Conservation (phyloP, 257 asterid species). For the Solanum bukasovii region DNA sequence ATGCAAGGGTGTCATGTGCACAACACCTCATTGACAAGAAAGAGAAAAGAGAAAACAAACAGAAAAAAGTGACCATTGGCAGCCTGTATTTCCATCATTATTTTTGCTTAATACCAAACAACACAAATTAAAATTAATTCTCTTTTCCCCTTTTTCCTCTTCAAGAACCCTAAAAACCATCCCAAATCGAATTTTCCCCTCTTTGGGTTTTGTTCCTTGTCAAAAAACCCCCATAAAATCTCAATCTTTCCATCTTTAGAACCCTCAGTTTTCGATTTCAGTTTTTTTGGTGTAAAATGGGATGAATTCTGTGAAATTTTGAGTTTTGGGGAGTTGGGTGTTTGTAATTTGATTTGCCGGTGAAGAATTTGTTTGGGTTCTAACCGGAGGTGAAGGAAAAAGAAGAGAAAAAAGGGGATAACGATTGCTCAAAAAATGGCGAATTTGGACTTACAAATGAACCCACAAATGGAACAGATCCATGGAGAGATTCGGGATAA, state of each 20-base stretch:
- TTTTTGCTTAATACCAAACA: neutral
- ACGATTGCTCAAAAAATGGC: constrained; percentile 15
- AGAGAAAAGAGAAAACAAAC: neutral
- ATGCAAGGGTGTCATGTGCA: constrained; percentile 1
- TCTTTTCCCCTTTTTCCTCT: neutral
- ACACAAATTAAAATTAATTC: neutral
- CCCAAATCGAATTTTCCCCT: neutral
- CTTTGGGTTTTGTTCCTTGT: neutral
- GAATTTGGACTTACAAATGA: constrained; percentile 54
- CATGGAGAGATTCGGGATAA: constrained; percentile 84
- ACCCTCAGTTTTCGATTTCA: neutral
- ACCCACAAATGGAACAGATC: constrained; percentile 95
- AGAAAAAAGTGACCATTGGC: neutral
- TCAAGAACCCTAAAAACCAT: constrained; percentile 15
- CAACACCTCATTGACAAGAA: neutral
- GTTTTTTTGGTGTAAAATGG: neutral
- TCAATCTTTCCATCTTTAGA: neutral
- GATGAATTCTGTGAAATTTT: neutral
- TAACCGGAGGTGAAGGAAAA: neutral
- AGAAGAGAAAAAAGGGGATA: neutral
- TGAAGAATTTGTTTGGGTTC: constrained; percentile 5
- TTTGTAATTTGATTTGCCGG: constrained; percentile 6
- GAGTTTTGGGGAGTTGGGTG: neutral
- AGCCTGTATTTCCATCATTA: constrained; percentile 1
- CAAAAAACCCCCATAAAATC: neutral